Conservation (phyloP, 108 stramenopile genomes). For the Thalassiosira profunda region DNA sequence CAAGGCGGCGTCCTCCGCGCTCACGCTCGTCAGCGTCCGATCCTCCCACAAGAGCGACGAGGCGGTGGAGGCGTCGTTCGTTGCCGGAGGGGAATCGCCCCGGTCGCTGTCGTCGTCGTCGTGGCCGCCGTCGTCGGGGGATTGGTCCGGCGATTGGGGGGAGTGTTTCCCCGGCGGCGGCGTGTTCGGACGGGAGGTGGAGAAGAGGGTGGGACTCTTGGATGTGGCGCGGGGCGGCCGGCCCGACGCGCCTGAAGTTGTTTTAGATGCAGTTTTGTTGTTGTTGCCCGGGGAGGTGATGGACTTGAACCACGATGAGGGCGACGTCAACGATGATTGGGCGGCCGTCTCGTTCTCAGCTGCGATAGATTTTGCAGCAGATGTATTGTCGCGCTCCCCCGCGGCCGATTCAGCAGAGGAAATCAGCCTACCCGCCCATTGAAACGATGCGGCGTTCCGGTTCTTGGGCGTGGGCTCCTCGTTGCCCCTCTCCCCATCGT, state of each 20-base stretch:
- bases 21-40: conserved; percentile 39
- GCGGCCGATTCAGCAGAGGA: neutral
- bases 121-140: too few relatives aligned
- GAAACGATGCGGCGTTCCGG: neutral
- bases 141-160: too few relatives aligned
- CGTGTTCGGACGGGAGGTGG: neutral
- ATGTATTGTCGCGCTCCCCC: too few relatives aligned
- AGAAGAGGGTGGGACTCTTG: neutral
- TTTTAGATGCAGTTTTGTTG: conserved; percentile 1
- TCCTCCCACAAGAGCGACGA: conserved; percentile 51
- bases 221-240: neutral
- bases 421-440: neutral
- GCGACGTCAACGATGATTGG: conserved; percentile 1
- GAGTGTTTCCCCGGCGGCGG: conserved; percentile 4
- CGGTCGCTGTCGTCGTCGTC: neutral
- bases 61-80: conserved; percentile 42
- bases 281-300: neutral
- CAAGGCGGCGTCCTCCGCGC: conserved; percentile 40
- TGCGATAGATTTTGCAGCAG: too few relatives aligned
- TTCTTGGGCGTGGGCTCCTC: neutral
- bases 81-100: conserved; percentile 13
- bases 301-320: conserved; percentile 6
- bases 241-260: neutral
- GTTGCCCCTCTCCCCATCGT: neutral
- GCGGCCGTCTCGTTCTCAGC: too few relatives aligned